A percentile compares a stretch with the other conserved stretches of the same genome.
These are phyloP conservation scores for Monilinia fructigena DNA, from an alignment of 2,329 filamentous ascomycete species.

Conservation along the genomic window DNA sequence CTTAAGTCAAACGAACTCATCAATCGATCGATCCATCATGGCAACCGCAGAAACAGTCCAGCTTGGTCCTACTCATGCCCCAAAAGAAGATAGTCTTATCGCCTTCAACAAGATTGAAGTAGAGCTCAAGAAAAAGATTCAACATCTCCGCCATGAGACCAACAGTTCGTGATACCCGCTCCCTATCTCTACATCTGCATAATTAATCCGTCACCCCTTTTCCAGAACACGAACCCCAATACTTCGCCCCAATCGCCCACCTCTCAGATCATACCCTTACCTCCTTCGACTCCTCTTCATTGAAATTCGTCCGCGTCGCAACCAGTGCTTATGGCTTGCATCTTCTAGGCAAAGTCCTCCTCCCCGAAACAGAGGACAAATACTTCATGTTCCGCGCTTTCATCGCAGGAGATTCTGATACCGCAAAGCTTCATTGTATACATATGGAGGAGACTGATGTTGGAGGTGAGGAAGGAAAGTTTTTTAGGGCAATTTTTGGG, in stretches of 20 bases:
- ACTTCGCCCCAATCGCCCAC: constrained; percentile 50
- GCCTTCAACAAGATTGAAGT: constrained; percentile 50
- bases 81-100: constrained; percentile 52
- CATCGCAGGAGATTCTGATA: constrained; percentile 44
- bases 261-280: constrained; percentile 37
- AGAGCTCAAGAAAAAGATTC: constrained; percentile 52
- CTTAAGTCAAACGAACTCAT: constrained; percentile 1
- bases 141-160: constrained; percentile 50
- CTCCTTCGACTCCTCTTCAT: constrained; percentile 42
- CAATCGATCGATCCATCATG: constrained; percentile 29
- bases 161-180: constrained; percentile 42
- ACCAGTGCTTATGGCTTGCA: constrained; percentile 50
- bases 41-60: constrained; percentile 51
- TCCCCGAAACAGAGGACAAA: constrained; percentile 45
- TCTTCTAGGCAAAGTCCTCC: constrained; percentile 50
- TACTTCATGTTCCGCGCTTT: constrained; percentile 52
- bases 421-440: constrained; percentile 48
- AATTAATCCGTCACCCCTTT: neutral
- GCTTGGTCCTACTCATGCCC: constrained; percentile 43
- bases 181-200: neutral
- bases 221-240: constrained; percentile 54
- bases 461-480: constrained; percentile 44
- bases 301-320: constrained; percentile 48
- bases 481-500: constrained; percentile 48
- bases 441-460: constrained; percentile 47